Base-by-base conservation (phyloP, 176 grass and related monocot species). In the Coix lacrymajobi region DNA sequence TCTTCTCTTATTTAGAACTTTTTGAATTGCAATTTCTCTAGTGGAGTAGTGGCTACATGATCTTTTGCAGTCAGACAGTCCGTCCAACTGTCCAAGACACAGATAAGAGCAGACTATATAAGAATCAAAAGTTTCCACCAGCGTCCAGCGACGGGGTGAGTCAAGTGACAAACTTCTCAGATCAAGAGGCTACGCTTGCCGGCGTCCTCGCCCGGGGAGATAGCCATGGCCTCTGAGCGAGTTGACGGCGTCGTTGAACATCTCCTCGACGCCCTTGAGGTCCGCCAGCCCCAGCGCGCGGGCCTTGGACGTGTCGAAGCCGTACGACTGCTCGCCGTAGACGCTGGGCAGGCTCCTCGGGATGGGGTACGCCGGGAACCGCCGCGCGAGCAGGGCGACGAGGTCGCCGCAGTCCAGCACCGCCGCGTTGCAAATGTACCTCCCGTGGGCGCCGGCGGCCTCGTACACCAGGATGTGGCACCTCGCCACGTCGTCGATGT, bases 401-500 rank as follows among this genome's bases (percentile, higher is more conserved):
- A 94, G 68, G 0, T 88, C 86, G 10, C 87, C n/a, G 77, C 70
- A 82, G 28, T 77, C 75, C 12, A 97, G 78, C 64, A 97, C 95
- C 11, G 52, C 34, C n/a, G 90, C 92, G 63, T 86, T 97, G 90
- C 95, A 97, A 45, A 94, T 85, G 83, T 97, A 97, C 78, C 95
- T 83, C 43, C 95, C 95, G 37, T 87, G 22, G 3, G 92, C 90
- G 16, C 57, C 43, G 22, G 77, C 57, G 7, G 87, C 61, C 78
- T 94, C 95, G 29, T 97, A 94, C 73, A 83, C 75, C 73, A 97
- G 85, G 70, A 97, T 92, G 86, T 97, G 95, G 87, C 95, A 91
- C 58, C 77, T 85, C 7, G 92, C 90, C 22, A 92, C 90, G 44
- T 97, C 90, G 83, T 94, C 95, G 72, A 94, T 97, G 81, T 92